Evolutionary conservation across 495 filamentous ascomycete genomes (phyloP), one percentile per base, ranked within the genome.

Genomic region (Evernia prunastri): DNA sequence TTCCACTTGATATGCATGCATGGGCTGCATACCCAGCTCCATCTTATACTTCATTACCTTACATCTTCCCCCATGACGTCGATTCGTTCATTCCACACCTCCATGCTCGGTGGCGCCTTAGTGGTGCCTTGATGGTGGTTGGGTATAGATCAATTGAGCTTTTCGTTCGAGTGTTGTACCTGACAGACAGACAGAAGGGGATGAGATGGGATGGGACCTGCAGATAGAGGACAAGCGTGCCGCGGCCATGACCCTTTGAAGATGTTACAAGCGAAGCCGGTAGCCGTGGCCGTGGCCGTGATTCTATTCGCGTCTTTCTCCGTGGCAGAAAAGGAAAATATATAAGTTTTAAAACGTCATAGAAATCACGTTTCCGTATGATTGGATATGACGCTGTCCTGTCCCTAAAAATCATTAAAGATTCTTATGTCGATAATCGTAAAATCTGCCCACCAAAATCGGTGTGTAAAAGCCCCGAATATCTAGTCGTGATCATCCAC

Each of bases 211-310:
- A 20, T 63, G 35, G 36, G 47, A 63, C 60, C 60, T 63, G 60
- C 60, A 57, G 51, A 57, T 63, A 33, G 36, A 45, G 51, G 51
- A 42, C 27, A 63, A 63, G 61, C 37, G 61, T 36, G 36, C 20
- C 37, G 1, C 20, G 7, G 15, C 37, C 35, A 40, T 20, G 0
- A 25, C 56, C 36, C 47, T 13, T 63, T 17, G 17, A 15, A 15
- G 13, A 1, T 10, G 10, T 59, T 31, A n/a, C n/a, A n/a, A n/a
- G n/a, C n/a, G n/a, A 27, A 9, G 3, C 36, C 12, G 25, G 3
- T 27, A 11, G 17, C n/a, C 20, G n/a, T 4, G 12, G 35, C 20
- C 39, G 18, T 45, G n/a, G 45, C 45, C 3, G 23, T 11, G n/a
- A 11, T 49, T 29, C 20, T 17, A 0, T 15, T 11, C 7, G n/a